Evolutionary conservation across 1,139 yeast species (phyloP).

Genomic region (Suhomyces taliae): DNA sequence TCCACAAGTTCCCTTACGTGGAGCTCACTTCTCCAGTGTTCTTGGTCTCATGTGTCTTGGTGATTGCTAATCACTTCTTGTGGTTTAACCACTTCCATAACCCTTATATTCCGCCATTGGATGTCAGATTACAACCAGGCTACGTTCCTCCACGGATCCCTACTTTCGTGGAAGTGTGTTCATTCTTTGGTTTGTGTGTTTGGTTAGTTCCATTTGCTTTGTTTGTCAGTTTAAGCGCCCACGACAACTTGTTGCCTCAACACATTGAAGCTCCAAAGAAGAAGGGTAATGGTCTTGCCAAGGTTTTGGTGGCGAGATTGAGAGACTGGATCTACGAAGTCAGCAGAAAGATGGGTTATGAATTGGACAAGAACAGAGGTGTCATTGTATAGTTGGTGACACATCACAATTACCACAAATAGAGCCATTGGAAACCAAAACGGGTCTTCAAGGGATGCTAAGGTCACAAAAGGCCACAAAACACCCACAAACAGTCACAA

Average conservation of each 20-base stretch:
- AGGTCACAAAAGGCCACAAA: too few relatives aligned
- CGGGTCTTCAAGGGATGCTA: too few relatives aligned
- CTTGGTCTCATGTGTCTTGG: constrained; percentile 68
- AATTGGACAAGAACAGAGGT: constrained; percentile 60
- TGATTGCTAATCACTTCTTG: constrained; percentile 75
- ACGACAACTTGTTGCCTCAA: constrained; percentile 82
- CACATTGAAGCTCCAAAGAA: constrained; percentile 32
- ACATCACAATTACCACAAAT: too few relatives aligned
- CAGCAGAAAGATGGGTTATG: constrained; percentile 59
- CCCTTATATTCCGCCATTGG: constrained; percentile 59
- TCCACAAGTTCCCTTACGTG: constrained; percentile 81
- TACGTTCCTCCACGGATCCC: constrained; percentile 73
- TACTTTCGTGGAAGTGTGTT: constrained; percentile 82
- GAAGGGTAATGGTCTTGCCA: constrained; percentile 55
- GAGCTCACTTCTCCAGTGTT: constrained; percentile 71
- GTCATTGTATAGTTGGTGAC: constrained; percentile 34
- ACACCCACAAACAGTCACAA: too few relatives aligned
- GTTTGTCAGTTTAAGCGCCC: constrained; percentile 89
- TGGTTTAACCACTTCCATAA: constrained; percentile 89
- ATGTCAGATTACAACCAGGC: constrained; percentile 54
- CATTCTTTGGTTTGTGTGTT: constrained; percentile 88
- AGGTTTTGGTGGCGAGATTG: constrained; percentile 56
- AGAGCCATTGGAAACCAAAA: too few relatives aligned
- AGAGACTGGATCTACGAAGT: constrained; percentile 52
- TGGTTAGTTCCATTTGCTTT: constrained; percentile 95